Evolutionary conservation across 1,139 yeast species (phyloP).

Genomic region (Candida gigantensis): DNA sequence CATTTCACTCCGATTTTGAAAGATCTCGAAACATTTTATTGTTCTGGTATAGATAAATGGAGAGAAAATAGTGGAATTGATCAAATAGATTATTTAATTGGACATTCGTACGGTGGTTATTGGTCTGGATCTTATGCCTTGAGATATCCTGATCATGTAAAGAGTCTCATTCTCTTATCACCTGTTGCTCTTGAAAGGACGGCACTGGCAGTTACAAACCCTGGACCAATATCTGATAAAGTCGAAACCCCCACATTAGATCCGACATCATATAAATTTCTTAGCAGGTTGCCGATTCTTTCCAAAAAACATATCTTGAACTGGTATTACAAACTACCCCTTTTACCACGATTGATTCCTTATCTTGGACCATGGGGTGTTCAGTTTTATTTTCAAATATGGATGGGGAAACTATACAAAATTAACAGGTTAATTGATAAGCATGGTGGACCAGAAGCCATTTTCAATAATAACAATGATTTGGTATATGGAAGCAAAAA

Average conservation of each 20-base stretch:
- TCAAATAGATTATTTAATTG: constrained; percentile 42
- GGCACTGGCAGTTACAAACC: constrained; percentile 59
- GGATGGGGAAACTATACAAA: constrained; percentile 47
- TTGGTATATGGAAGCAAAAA: constrained; percentile 40
- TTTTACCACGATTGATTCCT: constrained; percentile 45
- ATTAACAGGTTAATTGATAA: constrained; percentile 43
- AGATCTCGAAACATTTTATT: constrained; percentile 40
- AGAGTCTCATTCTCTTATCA: constrained; percentile 69
- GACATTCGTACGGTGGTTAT: constrained; percentile 51
- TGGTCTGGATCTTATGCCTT: constrained; percentile 47
- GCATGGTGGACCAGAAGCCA: constrained; percentile 32
- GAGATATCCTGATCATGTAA: constrained; percentile 55
- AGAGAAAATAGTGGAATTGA: constrained; percentile 30
- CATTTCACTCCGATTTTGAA: constrained; percentile 46
- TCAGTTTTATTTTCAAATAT: constrained; percentile 41
- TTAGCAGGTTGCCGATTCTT: constrained; percentile 49
- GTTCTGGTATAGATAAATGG: constrained; percentile 42
- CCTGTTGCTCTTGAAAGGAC: constrained; percentile 90
- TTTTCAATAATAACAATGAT: constrained; percentile 30
- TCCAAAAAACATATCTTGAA: constrained; percentile 26
- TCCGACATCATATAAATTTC: constrained; percentile 37
- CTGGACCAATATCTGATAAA: constrained; percentile 17
- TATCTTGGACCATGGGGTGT: constrained; percentile 56
- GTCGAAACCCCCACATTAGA: constrained; percentile 36
- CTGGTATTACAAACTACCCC: constrained; percentile 47